These are phyloP conservation scores for Cupressus sempervirens DNA, from an alignment of 75 land plant genomes.

Conservation along the genomic window DNA sequence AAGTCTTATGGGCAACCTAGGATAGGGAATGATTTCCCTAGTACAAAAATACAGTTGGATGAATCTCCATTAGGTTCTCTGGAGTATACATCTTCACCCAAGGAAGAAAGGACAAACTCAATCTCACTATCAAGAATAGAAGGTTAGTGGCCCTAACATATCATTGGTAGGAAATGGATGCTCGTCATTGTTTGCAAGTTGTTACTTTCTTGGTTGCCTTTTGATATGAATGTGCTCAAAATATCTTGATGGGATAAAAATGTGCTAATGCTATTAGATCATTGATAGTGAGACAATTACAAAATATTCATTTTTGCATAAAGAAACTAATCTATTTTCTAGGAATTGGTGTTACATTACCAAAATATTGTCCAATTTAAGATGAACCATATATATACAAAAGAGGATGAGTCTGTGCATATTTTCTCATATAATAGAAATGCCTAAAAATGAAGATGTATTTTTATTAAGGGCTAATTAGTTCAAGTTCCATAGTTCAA, in stretches of 20 bases:
- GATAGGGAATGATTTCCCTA: neutral
- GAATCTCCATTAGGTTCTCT: neutral
- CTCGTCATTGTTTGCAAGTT: neutral
- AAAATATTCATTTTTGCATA: neutral
- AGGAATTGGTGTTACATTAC: conserved; percentile 5
- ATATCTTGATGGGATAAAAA: neutral
- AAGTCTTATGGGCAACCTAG: neutral
- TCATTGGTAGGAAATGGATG: neutral
- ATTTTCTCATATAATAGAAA: neutral
- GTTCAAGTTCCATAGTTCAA: no score
- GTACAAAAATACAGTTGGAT: neutral
- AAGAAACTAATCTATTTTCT: neutral
- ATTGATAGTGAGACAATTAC: neutral
- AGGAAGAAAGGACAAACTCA: neutral
- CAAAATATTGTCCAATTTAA: neutral
- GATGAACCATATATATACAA: neutral
- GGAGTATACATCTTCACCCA: neutral
- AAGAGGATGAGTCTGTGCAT: neutral
- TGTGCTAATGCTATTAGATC: neutral
- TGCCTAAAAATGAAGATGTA: neutral
- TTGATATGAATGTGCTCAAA: neutral
- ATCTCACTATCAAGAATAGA: conserved; percentile 2
- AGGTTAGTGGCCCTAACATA: neutral
- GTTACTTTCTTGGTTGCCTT: neutral
- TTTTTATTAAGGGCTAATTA: neutral